These are phyloP conservation scores for Amphirosellinia nigrospora DNA, from an alignment of 495 filamentous ascomycete genomes.

Conservation along the genomic window DNA sequence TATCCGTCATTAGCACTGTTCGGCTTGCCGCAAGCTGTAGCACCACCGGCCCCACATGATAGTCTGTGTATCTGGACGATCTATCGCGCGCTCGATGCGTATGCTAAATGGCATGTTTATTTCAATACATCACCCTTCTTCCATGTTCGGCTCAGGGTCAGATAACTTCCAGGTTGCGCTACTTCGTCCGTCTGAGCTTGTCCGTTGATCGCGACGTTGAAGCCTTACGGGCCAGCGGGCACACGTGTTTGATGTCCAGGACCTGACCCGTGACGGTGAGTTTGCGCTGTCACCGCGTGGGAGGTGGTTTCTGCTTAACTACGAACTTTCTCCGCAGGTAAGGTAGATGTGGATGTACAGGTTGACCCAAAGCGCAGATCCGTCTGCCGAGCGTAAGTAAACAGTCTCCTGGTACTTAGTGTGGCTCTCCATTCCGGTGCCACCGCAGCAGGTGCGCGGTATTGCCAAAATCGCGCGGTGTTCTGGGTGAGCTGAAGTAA, in stretches of 20 bases:
- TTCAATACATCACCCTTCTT: constrained; percentile 39
- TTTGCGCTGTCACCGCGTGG: constrained; percentile 36
- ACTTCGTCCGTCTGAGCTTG: constrained; percentile 16
- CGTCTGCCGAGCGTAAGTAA: constrained; percentile 39
- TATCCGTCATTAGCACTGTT: constrained; percentile 25
- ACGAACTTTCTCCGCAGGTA: constrained; percentile 36
- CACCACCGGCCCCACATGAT: constrained; percentile 41
- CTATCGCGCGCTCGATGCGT: constrained; percentile 35
- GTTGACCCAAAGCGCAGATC: constrained; percentile 41
- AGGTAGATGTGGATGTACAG: constrained; percentile 42
- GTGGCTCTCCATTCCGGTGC: constrained; percentile 43
- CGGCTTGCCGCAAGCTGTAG: constrained; percentile 31
- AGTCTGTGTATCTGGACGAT: constrained; percentile 37
- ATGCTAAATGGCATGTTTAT: constrained; percentile 41
- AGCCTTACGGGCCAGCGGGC: constrained; percentile 35
- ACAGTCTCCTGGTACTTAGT: constrained; percentile 43
- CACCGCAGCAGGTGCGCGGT: constrained; percentile 45
- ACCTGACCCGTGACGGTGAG: constrained; percentile 38
- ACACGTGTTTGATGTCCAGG: constrained; percentile 40
- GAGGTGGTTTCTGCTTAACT: constrained; percentile 41
- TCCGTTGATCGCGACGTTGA: constrained; percentile 38
- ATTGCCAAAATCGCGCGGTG: constrained; percentile 37
- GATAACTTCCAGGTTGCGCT: constrained; percentile 35
- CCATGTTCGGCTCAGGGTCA: constrained; percentile 39
- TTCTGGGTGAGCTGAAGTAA: constrained; percentile 44